Percentiles rank a stretch among this genome's conserved stretches.
These are phyloP conservation scores for Trichoderma pleuroti DNA, from an alignment of 2,329 filamentous ascomycete species.

Conservation along the genomic window DNA sequence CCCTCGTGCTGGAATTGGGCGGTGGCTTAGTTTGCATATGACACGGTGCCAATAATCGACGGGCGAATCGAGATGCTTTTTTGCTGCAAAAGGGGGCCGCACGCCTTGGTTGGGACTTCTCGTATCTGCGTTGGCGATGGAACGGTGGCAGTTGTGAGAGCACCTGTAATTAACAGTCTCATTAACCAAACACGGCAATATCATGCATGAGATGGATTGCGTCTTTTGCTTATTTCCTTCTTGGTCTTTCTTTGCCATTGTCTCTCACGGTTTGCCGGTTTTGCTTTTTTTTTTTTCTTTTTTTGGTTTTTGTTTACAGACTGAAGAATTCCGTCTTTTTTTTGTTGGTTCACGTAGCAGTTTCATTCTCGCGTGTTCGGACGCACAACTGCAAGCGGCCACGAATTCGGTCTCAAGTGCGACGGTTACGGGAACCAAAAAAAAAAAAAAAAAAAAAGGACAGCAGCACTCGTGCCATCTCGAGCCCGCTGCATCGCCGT, in stretches of 20 bases:
- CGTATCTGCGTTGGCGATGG: slow-evolving; percentile 4
- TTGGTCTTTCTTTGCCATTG: not conserved
- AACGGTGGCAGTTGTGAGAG: not conserved
- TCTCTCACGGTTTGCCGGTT: not conserved
- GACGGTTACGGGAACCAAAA: slow-evolving; percentile 2
- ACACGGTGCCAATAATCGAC: slow-evolving; percentile 1
- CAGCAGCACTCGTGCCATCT: not conserved
- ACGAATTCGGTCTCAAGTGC: not conserved
- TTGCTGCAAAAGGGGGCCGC: slow-evolving; percentile 7
- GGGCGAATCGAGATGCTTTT: slow-evolving; percentile 11
- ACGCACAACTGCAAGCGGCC: slow-evolving; percentile 13
- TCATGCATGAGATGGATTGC: not conserved
- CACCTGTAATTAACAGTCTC: not conserved
- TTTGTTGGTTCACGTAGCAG: not conserved
- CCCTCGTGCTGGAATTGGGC: not conserved
- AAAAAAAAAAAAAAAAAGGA: not conserved
- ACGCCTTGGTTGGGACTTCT: not conserved
- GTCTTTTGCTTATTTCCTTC: not conserved
- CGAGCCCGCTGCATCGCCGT: slow-evolving; percentile 7
- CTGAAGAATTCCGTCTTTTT: not conserved
- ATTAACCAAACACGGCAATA: slow-evolving; percentile 7
- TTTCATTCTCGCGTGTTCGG: not conserved
- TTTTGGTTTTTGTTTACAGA: not conserved
- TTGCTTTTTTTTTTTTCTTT: too few relatives aligned
- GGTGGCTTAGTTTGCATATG: slow-evolving; percentile 9